Evolutionary conservation across 306 rosid species (phyloP).

Genomic region (Malus orientalis): DNA sequence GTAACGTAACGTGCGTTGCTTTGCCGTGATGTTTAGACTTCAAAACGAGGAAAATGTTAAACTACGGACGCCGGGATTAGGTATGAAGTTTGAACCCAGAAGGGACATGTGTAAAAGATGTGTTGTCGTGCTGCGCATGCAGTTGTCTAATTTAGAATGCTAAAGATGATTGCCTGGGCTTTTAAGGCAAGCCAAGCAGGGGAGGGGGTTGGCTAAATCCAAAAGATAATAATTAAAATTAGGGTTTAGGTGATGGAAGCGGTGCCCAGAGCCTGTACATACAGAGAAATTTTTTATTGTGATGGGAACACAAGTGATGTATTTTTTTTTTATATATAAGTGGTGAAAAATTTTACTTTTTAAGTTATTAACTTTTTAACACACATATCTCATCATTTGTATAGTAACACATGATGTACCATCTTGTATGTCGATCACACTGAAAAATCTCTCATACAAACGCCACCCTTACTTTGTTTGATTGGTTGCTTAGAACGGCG

Average conservation of each 20-base stretch:
- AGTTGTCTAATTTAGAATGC: slow-evolving; percentile 5
- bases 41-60: background rate
- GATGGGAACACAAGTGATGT: too few species aligned
- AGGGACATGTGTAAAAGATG: background rate
- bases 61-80: too few species aligned
- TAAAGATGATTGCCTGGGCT: slow-evolving; percentile 22
- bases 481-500: slow-evolving; percentile 39
- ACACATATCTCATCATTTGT: too few species aligned
- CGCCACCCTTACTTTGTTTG: slow-evolving; percentile 34
- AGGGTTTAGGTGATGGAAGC: slow-evolving; percentile 7
- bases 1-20: too few species aligned
- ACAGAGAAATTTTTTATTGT: too few species aligned
- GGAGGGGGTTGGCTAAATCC: slow-evolving; percentile 7
- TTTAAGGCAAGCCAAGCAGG: slow-evolving; percentile 40
- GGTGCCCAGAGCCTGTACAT: background rate
- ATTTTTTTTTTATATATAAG: too few species aligned
- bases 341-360: too few species aligned
- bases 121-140: slow-evolving; percentile 1
- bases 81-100: background rate
- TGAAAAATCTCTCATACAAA: background rate
- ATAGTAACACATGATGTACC: too few species aligned
- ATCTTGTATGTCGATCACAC: too few species aligned
- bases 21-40: background rate
- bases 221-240: background rate
- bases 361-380: too few species aligned